These are phyloP conservation scores for Rhizopogon roseolus DNA, from an alignment of 768 basidiomycete species.

Conservation along the genomic window DNA sequence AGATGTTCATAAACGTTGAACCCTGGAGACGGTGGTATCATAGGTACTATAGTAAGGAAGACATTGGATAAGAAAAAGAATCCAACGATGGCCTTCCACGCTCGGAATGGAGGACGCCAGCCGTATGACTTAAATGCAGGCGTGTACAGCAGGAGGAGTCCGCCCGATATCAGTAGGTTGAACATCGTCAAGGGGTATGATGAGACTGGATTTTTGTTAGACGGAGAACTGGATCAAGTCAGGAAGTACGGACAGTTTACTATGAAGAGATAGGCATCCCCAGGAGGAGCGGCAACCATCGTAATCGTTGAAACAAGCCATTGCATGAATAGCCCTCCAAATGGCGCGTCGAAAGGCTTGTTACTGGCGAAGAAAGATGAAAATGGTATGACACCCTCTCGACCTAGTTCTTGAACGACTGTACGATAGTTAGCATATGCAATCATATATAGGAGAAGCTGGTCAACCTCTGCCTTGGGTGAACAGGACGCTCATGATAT, in stretches of 20 bases:
- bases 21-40: conserved; percentile 55
- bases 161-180: conserved; percentile 56
- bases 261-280: conserved; percentile 72
- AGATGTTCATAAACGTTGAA: conserved; percentile 49
- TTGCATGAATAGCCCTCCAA: conserved; percentile 58
- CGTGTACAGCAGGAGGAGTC: conserved; percentile 58
- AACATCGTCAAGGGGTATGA: conserved; percentile 56
- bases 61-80: conserved; percentile 64
- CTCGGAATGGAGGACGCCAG: conserved; percentile 66
- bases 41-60: conserved; percentile 56
- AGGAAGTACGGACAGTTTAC: conserved; percentile 46
- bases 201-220: conserved; percentile 33
- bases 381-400: conserved; percentile 65
- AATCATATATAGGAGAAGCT: conserved; percentile 3
- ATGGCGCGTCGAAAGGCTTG: conserved; percentile 64
- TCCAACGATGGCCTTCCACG: conserved; percentile 41
- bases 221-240: background rate
- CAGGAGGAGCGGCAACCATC: conserved; percentile 55
- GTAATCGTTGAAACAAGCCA: conserved; percentile 55
- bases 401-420: conserved; percentile 73
- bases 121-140: conserved; percentile 34
- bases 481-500: conserved; percentile 59
- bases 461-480: conserved; percentile 56
- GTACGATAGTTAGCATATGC: conserved; percentile 3
- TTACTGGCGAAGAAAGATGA: conserved; percentile 67